Evolutionary conservation across 148 eudicot species (phyloP), one percentile per base, ranked within the genome.

Genomic region (Fagopyrum tataricum): DNA sequence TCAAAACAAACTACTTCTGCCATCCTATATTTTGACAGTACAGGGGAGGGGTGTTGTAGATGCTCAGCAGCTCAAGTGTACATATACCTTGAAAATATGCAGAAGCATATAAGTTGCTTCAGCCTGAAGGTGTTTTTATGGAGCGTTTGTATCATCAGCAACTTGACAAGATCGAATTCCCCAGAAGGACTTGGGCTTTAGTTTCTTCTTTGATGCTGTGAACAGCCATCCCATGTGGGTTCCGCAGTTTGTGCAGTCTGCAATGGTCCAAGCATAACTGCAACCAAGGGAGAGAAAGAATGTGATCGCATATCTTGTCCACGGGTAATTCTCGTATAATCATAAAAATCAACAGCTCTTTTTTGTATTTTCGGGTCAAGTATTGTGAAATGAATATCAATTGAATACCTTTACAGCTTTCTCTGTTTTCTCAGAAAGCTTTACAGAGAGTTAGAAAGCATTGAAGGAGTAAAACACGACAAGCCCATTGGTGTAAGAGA

Each of bases 201-300:
- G 44, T 79, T 79, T 88, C 89, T 83, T 88, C 72, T 75, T 83
- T 44, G 90, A 82, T 4, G 99, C 92, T 6, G 96, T 90, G 68
- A 95, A 95, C 70, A 87, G 80, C 99, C 97, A 95, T 7, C 99
- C 99, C 92, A 95, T 79, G 44, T 88, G 96, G 59, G 78, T 77
- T 78, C 85, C 91, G 73, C 99, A 95, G 53, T 81, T 81, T 61
- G 81, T 84, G 76, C 99, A 95, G 46, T 88, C 80, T 42, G 92
- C 93, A 72, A 90, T 83, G 26, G 97, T 90, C 99, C 99, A 95
- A 15, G 96, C 94, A 80, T 92, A 95, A 74, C 99, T 95, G 87
- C 62, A 82, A 39, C 39, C 20, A 18, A 37, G 69, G 69, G 39
- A 37, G 39, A 24, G 12, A 48, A 39, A 21, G 39, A 31, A 61